Conservation (phyloP, 306 rosid species). For the Vachellia collinsii region DNA sequence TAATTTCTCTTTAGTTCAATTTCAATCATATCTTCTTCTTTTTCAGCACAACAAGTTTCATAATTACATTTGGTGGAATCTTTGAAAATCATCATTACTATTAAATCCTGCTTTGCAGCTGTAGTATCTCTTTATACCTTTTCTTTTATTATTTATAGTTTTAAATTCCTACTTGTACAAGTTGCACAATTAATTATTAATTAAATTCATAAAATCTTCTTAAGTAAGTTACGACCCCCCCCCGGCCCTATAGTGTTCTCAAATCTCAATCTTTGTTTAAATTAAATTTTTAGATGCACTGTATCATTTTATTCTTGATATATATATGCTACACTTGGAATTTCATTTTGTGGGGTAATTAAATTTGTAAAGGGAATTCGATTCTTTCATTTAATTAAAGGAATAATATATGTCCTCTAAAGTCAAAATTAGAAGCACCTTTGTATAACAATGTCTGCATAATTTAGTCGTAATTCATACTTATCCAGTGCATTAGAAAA, state of each 20-base stretch:
- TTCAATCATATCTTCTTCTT: not conserved
- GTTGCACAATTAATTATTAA: not conserved
- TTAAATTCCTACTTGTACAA: not conserved
- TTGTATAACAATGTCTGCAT: not conserved
- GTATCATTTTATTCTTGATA: not conserved
- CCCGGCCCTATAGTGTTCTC: not conserved
- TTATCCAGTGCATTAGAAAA: not conserved
- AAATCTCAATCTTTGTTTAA: not conserved
- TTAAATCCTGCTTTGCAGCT: not conserved
- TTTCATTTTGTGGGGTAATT: not conserved
- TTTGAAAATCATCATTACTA: not conserved
- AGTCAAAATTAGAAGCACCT: not conserved
- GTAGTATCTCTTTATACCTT: not conserved
- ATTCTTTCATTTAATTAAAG: not conserved
- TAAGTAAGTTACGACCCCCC: not conserved
- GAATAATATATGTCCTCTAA: not conserved
- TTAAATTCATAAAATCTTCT: not conserved
- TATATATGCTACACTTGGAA: not conserved
- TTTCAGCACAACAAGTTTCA: not conserved
- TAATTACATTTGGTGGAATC: constrained; percentile 1
- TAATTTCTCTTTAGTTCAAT: not conserved
- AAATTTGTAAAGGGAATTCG: not conserved
- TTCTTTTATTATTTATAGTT: not conserved
- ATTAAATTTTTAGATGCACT: not conserved
- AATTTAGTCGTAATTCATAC: not conserved